phyloP scores from a whole-genome alignment of 2,329 filamentous ascomycete genomes.

The Fusarium beomiforme region DNA sequence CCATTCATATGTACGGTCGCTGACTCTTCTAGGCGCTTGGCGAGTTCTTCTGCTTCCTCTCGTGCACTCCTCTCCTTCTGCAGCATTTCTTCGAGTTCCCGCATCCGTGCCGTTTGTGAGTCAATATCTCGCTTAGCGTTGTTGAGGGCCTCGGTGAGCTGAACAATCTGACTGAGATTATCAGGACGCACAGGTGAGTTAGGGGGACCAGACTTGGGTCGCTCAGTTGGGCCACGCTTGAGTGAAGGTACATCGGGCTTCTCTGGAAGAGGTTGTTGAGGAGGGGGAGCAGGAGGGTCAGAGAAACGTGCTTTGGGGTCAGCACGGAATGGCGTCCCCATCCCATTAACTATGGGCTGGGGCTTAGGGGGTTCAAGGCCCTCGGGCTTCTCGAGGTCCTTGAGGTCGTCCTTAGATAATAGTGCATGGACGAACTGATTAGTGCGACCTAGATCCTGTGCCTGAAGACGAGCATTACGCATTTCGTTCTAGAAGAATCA shows the following conservation, averaged over 20 bases:
- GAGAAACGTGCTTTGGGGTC: conserved; percentile 88
- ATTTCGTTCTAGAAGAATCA: conserved; percentile 78
- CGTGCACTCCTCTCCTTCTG: conserved; percentile 83
- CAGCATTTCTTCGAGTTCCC: conserved; percentile 78
- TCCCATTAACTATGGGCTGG: conserved; percentile 61
- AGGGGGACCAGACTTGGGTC: conserved; percentile 66
- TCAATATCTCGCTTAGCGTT: conserved; percentile 88
- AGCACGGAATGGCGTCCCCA: conserved; percentile 66
- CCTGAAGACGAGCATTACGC: conserved; percentile 87
- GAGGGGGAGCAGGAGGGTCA: conserved; percentile 91
- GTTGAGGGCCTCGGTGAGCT: conserved; percentile 85
- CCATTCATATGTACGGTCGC: conserved; percentile 49
- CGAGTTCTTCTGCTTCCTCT: conserved; percentile 84
- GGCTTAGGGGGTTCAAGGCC: conserved; percentile 58
- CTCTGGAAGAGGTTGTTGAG: conserved; percentile 91
- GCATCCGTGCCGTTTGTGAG: conserved; percentile 80
- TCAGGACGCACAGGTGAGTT: conserved; percentile 70
- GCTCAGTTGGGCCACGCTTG: conserved; percentile 80
- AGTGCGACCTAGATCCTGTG: conserved; percentile 84
- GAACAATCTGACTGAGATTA: conserved; percentile 77
- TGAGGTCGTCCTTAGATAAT: conserved; percentile 75
- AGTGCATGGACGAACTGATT: conserved; percentile 83
- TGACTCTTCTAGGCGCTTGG: conserved; percentile 73
- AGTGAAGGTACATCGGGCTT: conserved; percentile 85
- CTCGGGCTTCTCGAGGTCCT: conserved; percentile 65